Base-by-base conservation (phyloP, 192 early-diverging fungal species). In the Kickxella alabastrina region DNA sequence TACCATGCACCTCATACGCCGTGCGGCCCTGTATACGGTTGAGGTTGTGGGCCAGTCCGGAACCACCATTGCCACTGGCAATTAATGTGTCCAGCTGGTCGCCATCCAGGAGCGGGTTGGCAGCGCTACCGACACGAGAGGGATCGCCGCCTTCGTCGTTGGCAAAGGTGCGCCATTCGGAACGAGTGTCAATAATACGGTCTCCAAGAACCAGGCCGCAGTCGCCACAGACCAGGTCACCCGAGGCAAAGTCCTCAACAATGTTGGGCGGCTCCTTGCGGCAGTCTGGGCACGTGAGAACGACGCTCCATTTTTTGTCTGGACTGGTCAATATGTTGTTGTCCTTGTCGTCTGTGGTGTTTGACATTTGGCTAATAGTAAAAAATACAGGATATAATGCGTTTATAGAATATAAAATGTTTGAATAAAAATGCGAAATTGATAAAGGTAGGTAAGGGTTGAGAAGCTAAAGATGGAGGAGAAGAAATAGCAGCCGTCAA, bases 111-210 rank as follows among this genome's bases (percentile, higher is more conserved):
- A 68, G 55, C 48, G 63, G 64, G 35, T 68, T 75, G 7, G 65
- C 63, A 2, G 71, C 71, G 26, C 51, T 60, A 25, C 71, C 71
- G 15, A 75, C 71, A 19, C 71, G 71, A 43, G 64, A 68, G 9
- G 64, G 71, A 39, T 75, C 71, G 49, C 59, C 65, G 17, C 71
- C 71, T 10, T 75, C 71, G 40, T 68, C 65, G 24, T 75, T 68
- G n/a, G 59, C 65, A 63, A 75, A 75, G 9, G 71, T 75, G 42
- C 95, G 87, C 95, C 95, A 98, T 65, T 98, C 95, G 1, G 89
- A 92, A 10, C 93, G 84, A 23, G 95, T 98, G 75, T 98, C 95
- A 44, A 98, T 92, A 54, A 98, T 92, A n/a, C 93, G 83, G 66
- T 93, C 86, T 14, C 92, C 92, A 10, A 98, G 79, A 5, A 98